Conservation (phyloP, 345 rosid species). For the Rhodamnia argentea region DNA sequence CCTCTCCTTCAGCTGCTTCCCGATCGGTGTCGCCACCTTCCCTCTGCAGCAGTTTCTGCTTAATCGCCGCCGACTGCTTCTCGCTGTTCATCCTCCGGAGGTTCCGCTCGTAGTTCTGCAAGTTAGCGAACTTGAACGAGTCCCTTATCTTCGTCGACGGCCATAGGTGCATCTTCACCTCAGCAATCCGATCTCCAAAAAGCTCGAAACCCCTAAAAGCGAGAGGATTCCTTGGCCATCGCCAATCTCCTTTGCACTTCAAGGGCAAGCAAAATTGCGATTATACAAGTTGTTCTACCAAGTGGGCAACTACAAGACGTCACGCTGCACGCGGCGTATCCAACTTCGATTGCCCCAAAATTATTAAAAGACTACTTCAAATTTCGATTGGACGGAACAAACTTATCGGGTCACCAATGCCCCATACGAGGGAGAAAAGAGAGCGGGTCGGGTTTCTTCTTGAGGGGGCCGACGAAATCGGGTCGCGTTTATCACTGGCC, state of each 20-base stretch:
- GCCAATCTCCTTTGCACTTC: neutral
- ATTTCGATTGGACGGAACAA: neutral
- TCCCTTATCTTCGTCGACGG: conserved; percentile 49
- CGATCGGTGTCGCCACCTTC: neutral
- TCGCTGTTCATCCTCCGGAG: conserved; percentile 37
- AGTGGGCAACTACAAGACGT: neutral
- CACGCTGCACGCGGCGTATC: neutral
- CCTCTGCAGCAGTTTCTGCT: conserved; percentile 21
- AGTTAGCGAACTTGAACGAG: conserved; percentile 39
- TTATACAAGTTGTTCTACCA: neutral
- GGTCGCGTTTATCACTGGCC: neutral
- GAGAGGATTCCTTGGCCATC: neutral
- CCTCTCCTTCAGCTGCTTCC: neutral
- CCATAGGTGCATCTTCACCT: conserved; percentile 56
- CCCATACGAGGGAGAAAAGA: neutral
- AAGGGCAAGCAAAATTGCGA: neutral
- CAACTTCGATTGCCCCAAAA: neutral
- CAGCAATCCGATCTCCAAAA: neutral
- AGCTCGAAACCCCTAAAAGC: neutral
- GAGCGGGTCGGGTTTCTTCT: neutral
- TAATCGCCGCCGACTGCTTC: conserved; percentile 5
- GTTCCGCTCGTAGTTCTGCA: conserved; percentile 50
- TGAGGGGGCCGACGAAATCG: neutral
- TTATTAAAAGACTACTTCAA: neutral
- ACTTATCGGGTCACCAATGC: neutral